These are phyloP conservation scores for Zoysia japonica DNA, from an alignment of 176 grass and related monocot genomes.

Conservation along the genomic window DNA sequence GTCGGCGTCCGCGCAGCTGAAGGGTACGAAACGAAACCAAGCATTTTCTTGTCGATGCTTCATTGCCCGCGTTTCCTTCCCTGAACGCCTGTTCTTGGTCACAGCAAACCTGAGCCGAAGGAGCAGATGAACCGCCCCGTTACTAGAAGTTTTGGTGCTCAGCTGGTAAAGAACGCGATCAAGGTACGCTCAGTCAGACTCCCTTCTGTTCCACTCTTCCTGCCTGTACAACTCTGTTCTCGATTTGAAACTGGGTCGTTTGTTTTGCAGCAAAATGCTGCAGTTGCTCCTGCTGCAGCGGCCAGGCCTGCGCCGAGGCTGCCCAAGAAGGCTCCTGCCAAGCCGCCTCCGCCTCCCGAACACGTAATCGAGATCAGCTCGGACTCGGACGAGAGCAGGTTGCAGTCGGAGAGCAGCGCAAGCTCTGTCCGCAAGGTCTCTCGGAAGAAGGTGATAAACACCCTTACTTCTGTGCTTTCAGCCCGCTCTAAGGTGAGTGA, in stretches of 20 bases:
- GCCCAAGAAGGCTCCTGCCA: conserved; percentile 48
- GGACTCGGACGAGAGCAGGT: conserved; percentile 38
- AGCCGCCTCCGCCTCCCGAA: conserved; percentile 42
- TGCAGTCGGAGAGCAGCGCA: conserved; percentile 25
- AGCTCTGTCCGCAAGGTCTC: conserved; percentile 44
- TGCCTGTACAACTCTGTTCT: not conserved
- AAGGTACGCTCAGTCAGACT: conserved; percentile 47
- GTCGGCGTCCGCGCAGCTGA: conserved; percentile 42
- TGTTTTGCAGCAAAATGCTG: conserved; percentile 28
- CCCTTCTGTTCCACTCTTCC: not conserved
- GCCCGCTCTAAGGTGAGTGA: conserved; percentile 81
- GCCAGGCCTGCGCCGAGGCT: conserved; percentile 40
- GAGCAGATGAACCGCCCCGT: conserved; percentile 42
- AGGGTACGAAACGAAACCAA: conserved; percentile 33
- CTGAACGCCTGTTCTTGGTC: conserved; percentile 20
- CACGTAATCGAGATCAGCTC: conserved; percentile 62
- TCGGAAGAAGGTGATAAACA: conserved; percentile 73
- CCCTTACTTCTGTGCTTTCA: conserved; percentile 75
- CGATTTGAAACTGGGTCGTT: not conserved
- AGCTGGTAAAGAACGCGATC: conserved; percentile 57
- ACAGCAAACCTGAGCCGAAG: conserved; percentile 42
- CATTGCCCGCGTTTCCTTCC: not conserved
- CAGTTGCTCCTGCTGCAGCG: conserved; percentile 25
- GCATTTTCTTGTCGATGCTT: not conserved
- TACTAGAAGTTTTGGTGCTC: conserved; percentile 62